Conservation (phyloP, 1,284 basidiomycete species). For the Apiotrichum veenhuisii region DNA sequence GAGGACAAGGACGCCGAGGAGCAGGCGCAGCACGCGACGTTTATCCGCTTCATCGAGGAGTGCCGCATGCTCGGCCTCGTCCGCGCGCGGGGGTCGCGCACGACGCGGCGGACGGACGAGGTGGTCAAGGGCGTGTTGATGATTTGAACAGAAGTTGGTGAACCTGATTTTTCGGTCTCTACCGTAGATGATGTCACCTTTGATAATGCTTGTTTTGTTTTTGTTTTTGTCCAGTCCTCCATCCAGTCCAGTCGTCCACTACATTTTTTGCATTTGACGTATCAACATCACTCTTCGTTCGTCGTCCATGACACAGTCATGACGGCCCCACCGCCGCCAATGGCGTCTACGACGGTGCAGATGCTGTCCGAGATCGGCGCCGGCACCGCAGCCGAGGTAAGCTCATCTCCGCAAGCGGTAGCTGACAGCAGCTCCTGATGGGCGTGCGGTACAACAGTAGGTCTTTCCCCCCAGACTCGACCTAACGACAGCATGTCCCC, state of each 20-base stretch:
- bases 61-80: constrained; percentile 44
- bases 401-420: not conserved
- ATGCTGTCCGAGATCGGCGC: constrained; percentile 29
- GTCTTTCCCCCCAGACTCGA: not conserved
- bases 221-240: not conserved
- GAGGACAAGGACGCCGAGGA: constrained; percentile 14
- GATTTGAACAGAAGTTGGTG: constrained; percentile 13
- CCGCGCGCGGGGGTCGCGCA: constrained; percentile 30
- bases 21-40: constrained; percentile 37
- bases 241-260: not conserved
- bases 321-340: not conserved
- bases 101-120: constrained; percentile 34
- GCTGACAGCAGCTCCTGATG: constrained; percentile 20
- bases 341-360: constrained; percentile 11
- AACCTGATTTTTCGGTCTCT: not conserved
- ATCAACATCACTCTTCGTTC: too few relatives aligned
- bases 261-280: not conserved
- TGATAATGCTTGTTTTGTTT: not conserved
- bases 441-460: constrained; percentile 35
- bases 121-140: constrained; percentile 39
- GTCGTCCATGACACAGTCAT: not conserved
- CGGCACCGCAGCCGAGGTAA: constrained; percentile 36
- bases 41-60: constrained; percentile 44
- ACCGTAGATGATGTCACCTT: constrained; percentile 1
- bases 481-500: constrained; percentile 33